Base-by-base conservation (phyloP, 768 basidiomycete genomes). In the Mycena galericulata region DNA sequence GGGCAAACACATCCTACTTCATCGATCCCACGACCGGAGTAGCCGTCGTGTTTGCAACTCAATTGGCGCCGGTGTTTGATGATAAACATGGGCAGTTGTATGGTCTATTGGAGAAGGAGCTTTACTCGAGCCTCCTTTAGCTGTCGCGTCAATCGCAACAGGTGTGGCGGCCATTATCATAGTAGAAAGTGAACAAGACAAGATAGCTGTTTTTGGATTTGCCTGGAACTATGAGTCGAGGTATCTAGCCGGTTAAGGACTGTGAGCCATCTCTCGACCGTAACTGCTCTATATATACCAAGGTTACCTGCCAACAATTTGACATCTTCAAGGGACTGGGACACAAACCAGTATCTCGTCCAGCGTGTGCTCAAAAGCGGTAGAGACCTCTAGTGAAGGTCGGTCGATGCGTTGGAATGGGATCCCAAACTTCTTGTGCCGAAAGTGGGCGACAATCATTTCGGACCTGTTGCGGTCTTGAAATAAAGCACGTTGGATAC, bases 1-100 rank as follows among this genome's bases (percentile, higher is more conserved):
- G 79, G 79, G 79, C 79, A n/a, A 73, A 74, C 22, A 80, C 81
- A 6, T 75, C 68, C 54, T 77, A 73, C 54, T 77, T 78, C 40
- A 69, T 81, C 51, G 80, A 82, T 58, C 79, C n/a, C n/a, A n/a
- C n/a, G n/a, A n/a, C n/a, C 80, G 3, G 64, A 1, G 40, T 65
- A 7, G 64, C 64, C 17, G 47, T 26, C 20, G 57, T 66, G 7
- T 53, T 66, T 26, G 65, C 29, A 14, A 66, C 56, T 4, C 65
- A 66, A 30, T 6, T 66, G 10, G 57, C 49, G 4, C 65, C 65
- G 14, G 8, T 14, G 14, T 6, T 6, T 14, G 34, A 36, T 36
- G 34, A 36, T 36, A 14, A 36, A 36, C 14, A 36, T 14, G 34
- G 14, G 34, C 34, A 14, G 14, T 36, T 36, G 34, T 36, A 36